These are phyloP conservation scores for Klebsormidium nitens DNA, from an alignment of 139 green algal genomes.

Conservation along the genomic window DNA sequence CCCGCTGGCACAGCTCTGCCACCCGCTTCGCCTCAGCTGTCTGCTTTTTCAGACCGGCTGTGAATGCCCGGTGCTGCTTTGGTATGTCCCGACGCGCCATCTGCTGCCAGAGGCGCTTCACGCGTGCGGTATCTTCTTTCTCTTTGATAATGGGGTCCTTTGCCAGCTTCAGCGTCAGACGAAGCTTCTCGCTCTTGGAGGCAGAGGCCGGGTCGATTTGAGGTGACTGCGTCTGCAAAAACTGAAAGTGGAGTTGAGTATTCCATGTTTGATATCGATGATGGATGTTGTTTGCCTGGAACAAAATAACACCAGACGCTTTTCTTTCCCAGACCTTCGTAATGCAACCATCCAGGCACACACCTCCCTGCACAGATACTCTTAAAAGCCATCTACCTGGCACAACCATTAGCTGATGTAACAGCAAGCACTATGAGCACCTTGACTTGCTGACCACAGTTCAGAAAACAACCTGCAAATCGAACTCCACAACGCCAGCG, in stretches of 20 bases:
- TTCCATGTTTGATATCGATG: neutral
- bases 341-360: too few relatives aligned
- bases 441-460: too few relatives aligned
- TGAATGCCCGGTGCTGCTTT: slow-evolving; percentile 20
- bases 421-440: too few relatives aligned
- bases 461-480: too few relatives aligned
- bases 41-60: slow-evolving; percentile 34
- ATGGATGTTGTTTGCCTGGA: too few relatives aligned
- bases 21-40: slow-evolving; percentile 22
- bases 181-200: neutral
- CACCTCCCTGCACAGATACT: too few relatives aligned
- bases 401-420: too few relatives aligned
- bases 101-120: neutral
- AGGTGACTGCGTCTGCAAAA: neutral
- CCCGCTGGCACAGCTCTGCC: slow-evolving; percentile 38
- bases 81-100: slow-evolving; percentile 36
- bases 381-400: too few relatives aligned
- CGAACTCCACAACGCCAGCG: too few relatives aligned
- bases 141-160: neutral
- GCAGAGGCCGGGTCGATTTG: neutral
- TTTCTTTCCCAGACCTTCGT: too few relatives aligned
- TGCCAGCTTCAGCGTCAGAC: neutral
- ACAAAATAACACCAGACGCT: too few relatives aligned
- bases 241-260: neutral
- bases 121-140: neutral